These are phyloP conservation scores for Arthroderma uncinatum DNA, from an alignment of 2,329 filamentous ascomycete species.

Conservation along the genomic window DNA sequence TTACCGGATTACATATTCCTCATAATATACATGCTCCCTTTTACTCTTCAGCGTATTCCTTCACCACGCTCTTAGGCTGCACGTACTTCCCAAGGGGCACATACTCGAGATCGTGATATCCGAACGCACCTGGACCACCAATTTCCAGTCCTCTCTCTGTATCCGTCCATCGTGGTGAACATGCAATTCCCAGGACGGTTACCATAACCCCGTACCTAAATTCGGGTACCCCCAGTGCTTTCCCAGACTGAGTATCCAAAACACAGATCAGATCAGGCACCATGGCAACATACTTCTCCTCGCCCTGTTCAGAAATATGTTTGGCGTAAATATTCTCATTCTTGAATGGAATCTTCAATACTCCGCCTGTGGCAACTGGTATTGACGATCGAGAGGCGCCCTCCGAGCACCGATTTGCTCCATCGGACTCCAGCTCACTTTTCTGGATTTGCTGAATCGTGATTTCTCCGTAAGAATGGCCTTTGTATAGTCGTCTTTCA, in stretches of 20 bases:
- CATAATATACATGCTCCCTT: neutral
- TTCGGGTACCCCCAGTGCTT: conserved; percentile 46
- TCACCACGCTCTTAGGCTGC: conserved; percentile 44
- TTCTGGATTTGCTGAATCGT: conserved; percentile 41
- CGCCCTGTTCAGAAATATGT: conserved; percentile 25
- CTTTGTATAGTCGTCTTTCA: conserved; percentile 43
- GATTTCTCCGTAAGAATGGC: conserved; percentile 50
- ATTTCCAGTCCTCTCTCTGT: conserved; percentile 40
- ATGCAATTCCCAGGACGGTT: conserved; percentile 44
- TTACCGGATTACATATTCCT: no score
- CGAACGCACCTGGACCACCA: conserved; percentile 42
- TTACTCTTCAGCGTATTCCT: conserved; percentile 24
- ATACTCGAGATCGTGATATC: conserved; percentile 40
- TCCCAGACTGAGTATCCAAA: conserved; percentile 46
- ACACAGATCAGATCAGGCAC: conserved; percentile 48
- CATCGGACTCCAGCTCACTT: conserved; percentile 26
- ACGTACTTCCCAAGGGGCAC: conserved; percentile 42
- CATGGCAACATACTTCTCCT: conserved; percentile 32
- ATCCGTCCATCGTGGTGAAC: conserved; percentile 44
- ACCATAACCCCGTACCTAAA: conserved; percentile 45
- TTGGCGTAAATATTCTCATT: conserved; percentile 60
- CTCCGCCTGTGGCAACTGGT: conserved; percentile 11
- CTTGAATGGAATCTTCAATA: conserved; percentile 51
- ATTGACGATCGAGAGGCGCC: conserved; percentile 12
- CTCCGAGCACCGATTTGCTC: conserved; percentile 10